phyloP scores from a whole-genome alignment of 2,329 filamentous ascomycete species.

The Aureobasidium sp. region DNA sequence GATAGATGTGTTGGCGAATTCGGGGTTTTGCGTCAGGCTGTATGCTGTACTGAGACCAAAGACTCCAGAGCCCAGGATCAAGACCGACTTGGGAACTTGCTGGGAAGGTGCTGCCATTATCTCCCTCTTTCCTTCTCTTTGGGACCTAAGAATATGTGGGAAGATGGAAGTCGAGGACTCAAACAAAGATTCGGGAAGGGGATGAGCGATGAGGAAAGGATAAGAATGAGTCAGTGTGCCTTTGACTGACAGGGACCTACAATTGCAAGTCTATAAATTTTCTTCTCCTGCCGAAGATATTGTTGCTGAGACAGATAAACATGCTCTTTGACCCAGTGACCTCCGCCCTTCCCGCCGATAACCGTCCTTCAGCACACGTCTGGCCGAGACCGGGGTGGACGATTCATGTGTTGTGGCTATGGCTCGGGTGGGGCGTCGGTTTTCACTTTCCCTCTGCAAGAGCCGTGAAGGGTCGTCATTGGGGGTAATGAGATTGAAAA shows the following conservation, averaged over 20 bases:
- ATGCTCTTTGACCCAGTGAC: not conserved
- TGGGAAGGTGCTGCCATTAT: constrained; percentile 11
- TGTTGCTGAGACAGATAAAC: constrained; percentile 1
- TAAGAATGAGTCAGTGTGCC: not conserved
- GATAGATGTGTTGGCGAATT: constrained; percentile 44
- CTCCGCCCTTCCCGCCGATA: constrained; percentile 6
- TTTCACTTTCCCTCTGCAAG: not conserved
- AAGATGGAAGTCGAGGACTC: not conserved
- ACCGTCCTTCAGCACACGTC: not conserved
- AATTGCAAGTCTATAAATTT: not conserved
- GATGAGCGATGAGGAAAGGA: not conserved
- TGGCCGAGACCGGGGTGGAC: constrained; percentile 7
- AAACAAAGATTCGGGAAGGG: not conserved
- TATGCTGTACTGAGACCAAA: constrained; percentile 61
- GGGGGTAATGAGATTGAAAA: too few species aligned
- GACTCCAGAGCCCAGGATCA: constrained; percentile 47
- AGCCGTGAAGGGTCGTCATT: not conserved
- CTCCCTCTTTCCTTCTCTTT: not conserved
- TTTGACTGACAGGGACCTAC: not conserved
- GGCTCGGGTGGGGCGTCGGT: constrained; percentile 3
- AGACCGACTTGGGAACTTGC: constrained; percentile 34
- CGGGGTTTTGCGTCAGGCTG: constrained; percentile 56
- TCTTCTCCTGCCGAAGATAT: not conserved
- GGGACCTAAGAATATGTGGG: not conserved
- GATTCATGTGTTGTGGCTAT: constrained; percentile 3